Conservation (phyloP, 768 basidiomycete genomes). For the Lactifluus piperatus region DNA sequence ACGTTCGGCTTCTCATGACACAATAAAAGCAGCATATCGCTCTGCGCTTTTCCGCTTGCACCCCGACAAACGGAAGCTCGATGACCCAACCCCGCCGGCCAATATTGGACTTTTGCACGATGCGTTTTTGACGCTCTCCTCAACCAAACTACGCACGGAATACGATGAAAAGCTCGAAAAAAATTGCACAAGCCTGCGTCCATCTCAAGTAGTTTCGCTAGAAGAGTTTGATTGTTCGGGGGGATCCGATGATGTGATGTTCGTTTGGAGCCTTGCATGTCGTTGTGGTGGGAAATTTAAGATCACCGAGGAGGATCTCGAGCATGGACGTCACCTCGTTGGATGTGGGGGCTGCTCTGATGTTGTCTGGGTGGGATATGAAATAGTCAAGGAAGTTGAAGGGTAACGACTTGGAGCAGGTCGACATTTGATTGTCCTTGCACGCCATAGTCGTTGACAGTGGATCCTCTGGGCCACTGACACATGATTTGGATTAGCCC, state of each 20-base stretch:
- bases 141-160: slow-evolving; percentile 36
- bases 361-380: slow-evolving; percentile 79
- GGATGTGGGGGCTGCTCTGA: slow-evolving; percentile 75
- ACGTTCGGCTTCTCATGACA: slow-evolving; percentile 37
- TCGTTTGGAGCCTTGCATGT: slow-evolving; percentile 50
- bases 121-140: slow-evolving; percentile 56
- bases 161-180: slow-evolving; percentile 36
- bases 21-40: slow-evolving; percentile 68
- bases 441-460: too few species aligned
- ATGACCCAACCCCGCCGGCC: not conserved
- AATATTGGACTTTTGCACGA: slow-evolving; percentile 52
- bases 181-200: slow-evolving; percentile 40
- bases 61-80: slow-evolving; percentile 42
- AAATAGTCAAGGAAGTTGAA: slow-evolving; percentile 33
- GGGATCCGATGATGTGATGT: slow-evolving; percentile 29
- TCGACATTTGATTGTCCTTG: not conserved
- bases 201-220: slow-evolving; percentile 71
- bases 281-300: slow-evolving; percentile 65
- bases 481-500: not conserved
- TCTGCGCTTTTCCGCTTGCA: slow-evolving; percentile 54
- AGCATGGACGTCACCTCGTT: slow-evolving; percentile 61
- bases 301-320: slow-evolving; percentile 52
- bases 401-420: not conserved
- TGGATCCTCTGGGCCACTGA: too few species aligned
- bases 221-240: slow-evolving; percentile 47